Evolutionary conservation across 306 rosid species (phyloP), one percentile per base, ranked within the genome.

Genomic region (Quercus variabilis): DNA sequence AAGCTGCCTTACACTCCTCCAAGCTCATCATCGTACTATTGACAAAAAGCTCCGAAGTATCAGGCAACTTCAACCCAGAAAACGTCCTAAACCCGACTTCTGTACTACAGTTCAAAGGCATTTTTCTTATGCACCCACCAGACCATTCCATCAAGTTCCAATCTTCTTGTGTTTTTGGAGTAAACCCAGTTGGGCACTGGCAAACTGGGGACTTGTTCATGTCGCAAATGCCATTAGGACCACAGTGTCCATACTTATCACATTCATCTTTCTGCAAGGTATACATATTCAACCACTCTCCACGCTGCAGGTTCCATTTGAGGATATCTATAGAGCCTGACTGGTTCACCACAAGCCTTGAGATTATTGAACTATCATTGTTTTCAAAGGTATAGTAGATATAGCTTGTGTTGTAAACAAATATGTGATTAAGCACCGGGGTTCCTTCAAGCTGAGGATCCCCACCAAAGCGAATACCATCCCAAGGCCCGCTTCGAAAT

Each of bases 401-500:
- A 75, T 80, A 80, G 70, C 33, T 70, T 31, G 84, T 55, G 74
- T 82, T 73, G 23, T 71, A 80, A 31, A 80, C 83, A 74, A 88
- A 88, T 4, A 55, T 41, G 0, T 84, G 90, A 28, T 57, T 71
- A 77, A 85, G 84, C 52, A 86, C 54, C 0, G 88, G 78, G 55
- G 82, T 84, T 38, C 31, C 71, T 78, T 13, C 76, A 73, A 80
- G 57, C 67, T 1, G 76, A 35, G 72, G 71, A 2, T n/a, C 76
- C 58, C 78, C 85, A 58, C 80, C 86, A 41, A 84, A 86, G 31
- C 77, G 83, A 19, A 73, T 43, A 2, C 76, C 87, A 76, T 74
- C 76, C 89, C 92, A 89, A 6, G 90, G 87, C 56, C 87, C 86
- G 63, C 90, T 83, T 65, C 89, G 74, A 75, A 78, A 89, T 38